A percentile compares a stretch with the other conserved stretches of the same genome.
Conservation (phyloP, 2,329 filamentous ascomycete species). For the Colletotrichum endophyticum region DNA sequence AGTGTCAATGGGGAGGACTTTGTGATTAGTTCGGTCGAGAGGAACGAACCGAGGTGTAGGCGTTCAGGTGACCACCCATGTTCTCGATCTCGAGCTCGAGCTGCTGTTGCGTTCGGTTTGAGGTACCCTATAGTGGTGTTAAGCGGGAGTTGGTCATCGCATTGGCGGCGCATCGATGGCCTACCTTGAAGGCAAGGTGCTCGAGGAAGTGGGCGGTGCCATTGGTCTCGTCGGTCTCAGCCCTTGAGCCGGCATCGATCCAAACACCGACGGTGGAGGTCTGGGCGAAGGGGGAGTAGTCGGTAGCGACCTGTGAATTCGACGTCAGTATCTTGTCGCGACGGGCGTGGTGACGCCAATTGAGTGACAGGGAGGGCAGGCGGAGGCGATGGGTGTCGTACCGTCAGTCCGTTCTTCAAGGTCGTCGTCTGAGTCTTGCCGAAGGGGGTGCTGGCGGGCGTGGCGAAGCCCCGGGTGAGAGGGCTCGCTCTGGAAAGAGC, state of each 20-base stretch:
- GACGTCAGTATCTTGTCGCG: constrained; percentile 29
- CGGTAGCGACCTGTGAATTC: constrained; percentile 81
- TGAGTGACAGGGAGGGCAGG: constrained; percentile 25
- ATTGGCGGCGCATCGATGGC: background rate
- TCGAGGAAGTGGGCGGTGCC: constrained; percentile 99
- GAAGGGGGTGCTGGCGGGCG: constrained; percentile 70
- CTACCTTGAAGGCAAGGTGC: constrained; percentile 99
- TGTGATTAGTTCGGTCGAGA: constrained; percentile 1
- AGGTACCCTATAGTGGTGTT: constrained; percentile 70
- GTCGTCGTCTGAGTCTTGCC: constrained; percentile 95
- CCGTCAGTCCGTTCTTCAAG: constrained; percentile 95
- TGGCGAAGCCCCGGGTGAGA: constrained; percentile 87
- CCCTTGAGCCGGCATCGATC: constrained; percentile 98
- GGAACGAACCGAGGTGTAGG: constrained; percentile 91
- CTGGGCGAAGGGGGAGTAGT: constrained; percentile 97
- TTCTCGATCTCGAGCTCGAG: constrained; percentile 99
- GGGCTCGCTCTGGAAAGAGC: constrained; percentile 79
- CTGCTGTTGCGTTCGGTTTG: constrained; percentile 94
- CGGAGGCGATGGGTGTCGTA: constrained; percentile 47
- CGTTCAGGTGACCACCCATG: constrained; percentile 99
- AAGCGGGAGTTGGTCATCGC: background rate
- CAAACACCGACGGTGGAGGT: constrained; percentile 98
- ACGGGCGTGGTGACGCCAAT: constrained; percentile 37
- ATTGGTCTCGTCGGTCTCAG: constrained; percentile 98
- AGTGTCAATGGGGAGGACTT: constrained; percentile 7